phyloP scores from a whole-genome alignment of 192 early-diverging fungal genomes.

The Allomyces arbusculus region DNA sequence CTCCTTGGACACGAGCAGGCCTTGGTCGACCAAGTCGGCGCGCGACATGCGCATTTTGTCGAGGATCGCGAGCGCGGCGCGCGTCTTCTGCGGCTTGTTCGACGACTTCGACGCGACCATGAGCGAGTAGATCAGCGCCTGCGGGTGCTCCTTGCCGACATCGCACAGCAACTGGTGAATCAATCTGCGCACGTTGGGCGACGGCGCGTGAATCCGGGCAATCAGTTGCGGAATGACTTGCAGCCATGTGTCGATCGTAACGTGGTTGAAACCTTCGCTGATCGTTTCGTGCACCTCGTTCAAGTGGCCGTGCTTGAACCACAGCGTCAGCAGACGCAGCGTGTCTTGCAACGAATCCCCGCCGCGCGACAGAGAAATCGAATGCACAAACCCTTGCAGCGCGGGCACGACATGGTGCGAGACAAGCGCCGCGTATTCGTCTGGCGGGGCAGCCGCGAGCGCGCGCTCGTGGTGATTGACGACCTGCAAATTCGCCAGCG shows the following conservation, averaged over 20 bases:
- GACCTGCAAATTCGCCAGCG: slow-evolving; percentile 78
- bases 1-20: slow-evolving; percentile 81
- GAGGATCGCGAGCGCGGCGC: slow-evolving; percentile 65
- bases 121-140: slow-evolving; percentile 90
- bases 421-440: slow-evolving; percentile 14
- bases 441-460: slow-evolving; percentile 18
- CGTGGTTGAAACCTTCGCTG: slow-evolving; percentile 54
- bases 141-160: slow-evolving; percentile 83
- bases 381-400: slow-evolving; percentile 78
- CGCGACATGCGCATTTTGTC: slow-evolving; percentile 74
- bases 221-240: slow-evolving; percentile 96
- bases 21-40: slow-evolving; percentile 68
- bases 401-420: slow-evolving; percentile 65
- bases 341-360: slow-evolving; percentile 83
- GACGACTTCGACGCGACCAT: slow-evolving; percentile 89
- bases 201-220: slow-evolving; percentile 71
- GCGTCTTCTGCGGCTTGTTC: slow-evolving; percentile 31
- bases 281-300: slow-evolving; percentile 64
- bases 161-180: slow-evolving; percentile 76
- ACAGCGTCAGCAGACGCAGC: slow-evolving; percentile 69
- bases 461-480: slow-evolving; percentile 50
- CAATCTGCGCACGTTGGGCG: slow-evolving; percentile 50
- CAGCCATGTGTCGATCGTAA: slow-evolving; percentile 84
- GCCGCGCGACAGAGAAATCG: slow-evolving; percentile 69
- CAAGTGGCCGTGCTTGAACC: slow-evolving; percentile 89